Evolutionary conservation across 176 grass and related monocot species (phyloP).

Genomic region (Sorghum bicolor): Sorghum_bicolor_NCBIv3 NC_012873.2:56413001-56413500

Average conservation of each 20-base stretch:
- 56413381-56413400: background rate
- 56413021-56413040: constrained; percentile 41
- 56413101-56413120: background rate
- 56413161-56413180: background rate
- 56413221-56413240: background rate
- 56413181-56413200: background rate
- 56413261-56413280: background rate
- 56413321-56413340: background rate
- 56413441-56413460: background rate
- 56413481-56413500: background rate
- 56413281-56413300: background rate
- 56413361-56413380: background rate
- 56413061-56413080: background rate
- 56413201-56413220: background rate
- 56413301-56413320: background rate
- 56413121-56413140: background rate
- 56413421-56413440: background rate
- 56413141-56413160: background rate
- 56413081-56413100: background rate
- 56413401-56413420: background rate
- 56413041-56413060: background rate
- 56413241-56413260: background rate
- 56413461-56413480: background rate
- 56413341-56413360: constrained; percentile 14
- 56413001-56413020: constrained; percentile 11